phyloP scores from a whole-genome alignment of 139 green algal species.

The Tetratostichococcus sp. region DNA sequence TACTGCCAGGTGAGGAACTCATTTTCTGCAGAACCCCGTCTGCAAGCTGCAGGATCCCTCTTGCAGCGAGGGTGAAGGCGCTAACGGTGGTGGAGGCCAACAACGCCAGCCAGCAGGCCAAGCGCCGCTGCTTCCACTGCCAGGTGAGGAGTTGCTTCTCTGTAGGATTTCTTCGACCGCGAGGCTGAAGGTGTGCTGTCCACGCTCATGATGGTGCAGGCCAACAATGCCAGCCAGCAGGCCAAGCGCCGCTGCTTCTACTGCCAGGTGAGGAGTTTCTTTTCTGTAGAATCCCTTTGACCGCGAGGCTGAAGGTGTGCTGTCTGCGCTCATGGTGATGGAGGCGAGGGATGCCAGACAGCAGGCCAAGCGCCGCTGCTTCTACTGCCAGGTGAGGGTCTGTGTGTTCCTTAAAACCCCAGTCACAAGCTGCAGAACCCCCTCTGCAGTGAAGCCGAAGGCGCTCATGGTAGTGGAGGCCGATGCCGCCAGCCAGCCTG shows the following conservation, averaged over 20 bases:
- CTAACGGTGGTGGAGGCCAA: slow-evolving; percentile 95
- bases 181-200: slow-evolving; percentile 92
- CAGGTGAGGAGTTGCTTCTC: slow-evolving; percentile 21
- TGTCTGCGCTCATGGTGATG: slow-evolving; percentile 92
- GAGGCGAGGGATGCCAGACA: slow-evolving; percentile 92
- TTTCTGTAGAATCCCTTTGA: too few relatives aligned
- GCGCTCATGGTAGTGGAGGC: slow-evolving; percentile 93
- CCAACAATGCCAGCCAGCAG: slow-evolving; percentile 89
- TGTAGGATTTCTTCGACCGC: slow-evolving; percentile 97
- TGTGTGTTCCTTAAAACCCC: too few relatives aligned
- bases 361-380: slow-evolving; percentile 65
- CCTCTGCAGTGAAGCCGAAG: slow-evolving; percentile 94
- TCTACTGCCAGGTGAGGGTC: slow-evolving; percentile 61
- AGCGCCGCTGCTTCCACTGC: slow-evolving; percentile 74
- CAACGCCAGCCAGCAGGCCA: slow-evolving; percentile 84
- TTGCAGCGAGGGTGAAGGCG: too few relatives aligned
- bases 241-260: slow-evolving; percentile 69
- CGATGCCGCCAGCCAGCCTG: slow-evolving; percentile 88
- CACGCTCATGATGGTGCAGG: slow-evolving; percentile 92
- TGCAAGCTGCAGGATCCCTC: too few relatives aligned
- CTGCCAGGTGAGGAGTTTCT: slow-evolving; percentile 42
- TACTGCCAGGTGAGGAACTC: slow-evolving; percentile 58
- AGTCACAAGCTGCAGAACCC: too few relatives aligned
- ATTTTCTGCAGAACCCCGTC: too few relatives aligned
- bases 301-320: too few relatives aligned